phyloP scores from a whole-genome alignment of 352 stramenopile genomes.

The Phytopythium vexans region DNA sequence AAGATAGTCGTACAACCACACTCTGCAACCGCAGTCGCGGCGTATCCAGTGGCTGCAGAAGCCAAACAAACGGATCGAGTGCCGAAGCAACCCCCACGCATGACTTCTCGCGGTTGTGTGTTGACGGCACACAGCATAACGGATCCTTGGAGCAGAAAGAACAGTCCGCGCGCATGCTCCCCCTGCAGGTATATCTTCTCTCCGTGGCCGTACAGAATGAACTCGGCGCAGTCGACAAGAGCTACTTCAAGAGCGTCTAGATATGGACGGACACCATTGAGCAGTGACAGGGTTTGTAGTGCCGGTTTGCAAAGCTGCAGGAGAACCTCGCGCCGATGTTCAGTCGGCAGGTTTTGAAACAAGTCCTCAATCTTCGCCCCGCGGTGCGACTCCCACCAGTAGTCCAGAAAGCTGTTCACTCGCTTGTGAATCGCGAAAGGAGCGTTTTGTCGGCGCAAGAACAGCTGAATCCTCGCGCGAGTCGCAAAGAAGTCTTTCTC shows the following conservation, averaged over 20 bases:
- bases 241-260: conserved; percentile 22
- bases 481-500: conserved; percentile 55
- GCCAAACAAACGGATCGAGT: conserved; percentile 21
- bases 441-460: conserved; percentile 43
- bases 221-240: conserved; percentile 29
- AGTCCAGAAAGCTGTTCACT: conserved; percentile 56
- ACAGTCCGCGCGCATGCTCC: conserved; percentile 40
- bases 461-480: conserved; percentile 47
- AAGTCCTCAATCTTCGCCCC: conserved; percentile 34
- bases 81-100: conserved; percentile 41
- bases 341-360: conserved; percentile 30
- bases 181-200: conserved; percentile 43
- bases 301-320: conserved; percentile 37
- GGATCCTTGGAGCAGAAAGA: conserved; percentile 43
- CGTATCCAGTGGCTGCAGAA: conserved; percentile 25
- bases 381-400: conserved; percentile 57
- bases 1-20: conserved; percentile 49
- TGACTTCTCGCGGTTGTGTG: conserved; percentile 14
- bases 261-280: conserved; percentile 24
- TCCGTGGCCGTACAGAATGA: conserved; percentile 46
- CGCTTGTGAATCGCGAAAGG: conserved; percentile 41
- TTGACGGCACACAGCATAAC: conserved; percentile 14
- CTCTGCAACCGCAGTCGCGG: conserved; percentile 30
- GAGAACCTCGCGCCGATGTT: conserved; percentile 38
- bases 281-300: conserved; percentile 32